A percentile compares a stretch with the other conserved stretches of the same genome.
phyloP scores from a whole-genome alignment of 2,329 filamentous ascomycete species.

The Fusarium beomiforme region DNA sequence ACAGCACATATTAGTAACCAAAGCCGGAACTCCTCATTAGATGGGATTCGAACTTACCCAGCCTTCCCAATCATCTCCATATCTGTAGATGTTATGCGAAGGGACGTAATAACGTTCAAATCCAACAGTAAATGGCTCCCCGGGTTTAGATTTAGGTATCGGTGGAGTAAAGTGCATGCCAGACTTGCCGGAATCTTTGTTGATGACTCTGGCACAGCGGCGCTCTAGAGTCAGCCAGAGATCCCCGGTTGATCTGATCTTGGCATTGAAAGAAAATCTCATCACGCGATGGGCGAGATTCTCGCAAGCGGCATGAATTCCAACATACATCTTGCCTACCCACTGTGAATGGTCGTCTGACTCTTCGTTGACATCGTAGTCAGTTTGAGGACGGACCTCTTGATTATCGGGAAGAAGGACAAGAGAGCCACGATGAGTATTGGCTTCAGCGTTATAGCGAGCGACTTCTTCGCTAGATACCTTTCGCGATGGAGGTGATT shows the following conservation, averaged over 20 bases:
- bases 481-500: not conserved
- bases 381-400: not conserved
- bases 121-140: not conserved
- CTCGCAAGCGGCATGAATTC: constrained; percentile 1
- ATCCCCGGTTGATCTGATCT: not conserved
- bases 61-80: not conserved
- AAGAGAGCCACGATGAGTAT: not conserved
- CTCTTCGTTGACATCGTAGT: not conserved
- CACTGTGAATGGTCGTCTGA: not conserved
- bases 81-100: not conserved
- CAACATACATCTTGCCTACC: not conserved
- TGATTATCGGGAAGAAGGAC: not conserved
- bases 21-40: rapidly evolving
- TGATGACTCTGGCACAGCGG: not conserved
- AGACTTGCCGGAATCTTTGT: not conserved
- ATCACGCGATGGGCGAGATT: not conserved
- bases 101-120: not conserved
- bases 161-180: not conserved
- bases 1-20: not conserved
- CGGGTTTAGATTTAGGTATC: not conserved
- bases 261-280: not conserved
- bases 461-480: not conserved
- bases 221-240: constrained; percentile 9
- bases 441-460: not conserved
- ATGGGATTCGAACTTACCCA: not conserved